Percentiles rank a stretch among this genome's conserved stretches.
Conservation (phyloP, 768 basidiomycete genomes). For the Boletus sensibilis region DNA sequence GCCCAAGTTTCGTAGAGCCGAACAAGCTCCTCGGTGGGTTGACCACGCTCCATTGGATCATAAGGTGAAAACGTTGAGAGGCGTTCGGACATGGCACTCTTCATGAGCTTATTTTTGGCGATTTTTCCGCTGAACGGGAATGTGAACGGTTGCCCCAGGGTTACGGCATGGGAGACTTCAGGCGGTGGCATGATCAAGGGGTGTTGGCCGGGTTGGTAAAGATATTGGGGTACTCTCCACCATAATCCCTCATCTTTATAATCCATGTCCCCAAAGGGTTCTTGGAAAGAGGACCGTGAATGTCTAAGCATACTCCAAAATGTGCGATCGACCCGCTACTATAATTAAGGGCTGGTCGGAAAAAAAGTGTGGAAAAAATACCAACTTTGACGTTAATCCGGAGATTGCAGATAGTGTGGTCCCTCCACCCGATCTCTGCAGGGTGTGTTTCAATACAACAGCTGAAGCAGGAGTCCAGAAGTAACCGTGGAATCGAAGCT, state of each 20-base stretch:
- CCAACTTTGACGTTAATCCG: slow-evolving; percentile 3
- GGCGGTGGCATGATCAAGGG: slow-evolving; percentile 15
- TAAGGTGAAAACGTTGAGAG: slow-evolving; percentile 34
- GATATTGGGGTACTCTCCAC: slow-evolving; percentile 12
- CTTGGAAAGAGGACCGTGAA: slow-evolving; percentile 10
- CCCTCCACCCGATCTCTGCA: not conserved
- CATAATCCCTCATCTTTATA: slow-evolving; percentile 21
- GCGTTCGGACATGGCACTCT: slow-evolving; percentile 37
- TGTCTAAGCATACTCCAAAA: slow-evolving; percentile 17
- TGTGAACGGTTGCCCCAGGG: slow-evolving; percentile 24
- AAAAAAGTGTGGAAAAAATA: not conserved
- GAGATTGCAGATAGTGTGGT: not conserved
- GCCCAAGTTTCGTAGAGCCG: slow-evolving; percentile 37
- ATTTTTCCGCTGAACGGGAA: slow-evolving; percentile 33
- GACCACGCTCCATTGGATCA: slow-evolving; percentile 31
- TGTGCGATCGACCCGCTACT: not conserved
- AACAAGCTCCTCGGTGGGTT: slow-evolving; percentile 34
- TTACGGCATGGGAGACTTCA: slow-evolving; percentile 18
- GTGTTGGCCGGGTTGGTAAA: slow-evolving; percentile 15
- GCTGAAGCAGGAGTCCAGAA: not conserved
- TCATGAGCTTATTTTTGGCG: slow-evolving; percentile 33
- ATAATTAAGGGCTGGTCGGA: not conserved
- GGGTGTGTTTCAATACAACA: not conserved
- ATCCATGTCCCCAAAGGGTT: slow-evolving; percentile 1
- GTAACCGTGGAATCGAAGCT: not conserved